Conservation (phyloP, 768 basidiomycete genomes). For the Daedaleopsis nitida region DNA sequence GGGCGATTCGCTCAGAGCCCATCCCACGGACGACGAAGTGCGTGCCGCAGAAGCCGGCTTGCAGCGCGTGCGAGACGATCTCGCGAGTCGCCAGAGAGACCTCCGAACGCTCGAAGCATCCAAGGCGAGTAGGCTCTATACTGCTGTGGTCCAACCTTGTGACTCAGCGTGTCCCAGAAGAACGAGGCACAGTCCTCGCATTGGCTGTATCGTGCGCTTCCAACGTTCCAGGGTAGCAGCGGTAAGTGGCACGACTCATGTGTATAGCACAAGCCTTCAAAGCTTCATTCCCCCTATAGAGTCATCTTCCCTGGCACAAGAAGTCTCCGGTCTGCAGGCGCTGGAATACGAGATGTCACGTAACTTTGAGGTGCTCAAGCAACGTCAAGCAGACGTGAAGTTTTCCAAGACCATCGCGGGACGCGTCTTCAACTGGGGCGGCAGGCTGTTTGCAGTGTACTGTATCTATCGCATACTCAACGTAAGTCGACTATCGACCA, state of each 20-base stretch:
- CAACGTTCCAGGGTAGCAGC: slow-evolving; percentile 52
- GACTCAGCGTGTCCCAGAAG: slow-evolving; percentile 7
- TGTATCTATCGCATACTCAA: slow-evolving; percentile 63
- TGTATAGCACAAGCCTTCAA: background rate
- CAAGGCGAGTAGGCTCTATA: slow-evolving; percentile 22
- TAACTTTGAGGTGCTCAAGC: slow-evolving; percentile 53
- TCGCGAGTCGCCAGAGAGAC: slow-evolving; percentile 42
- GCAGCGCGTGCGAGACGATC: slow-evolving; percentile 59
- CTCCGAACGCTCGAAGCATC: slow-evolving; percentile 33
- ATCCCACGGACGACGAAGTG: slow-evolving; percentile 54
- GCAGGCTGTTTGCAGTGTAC: slow-evolving; percentile 64
- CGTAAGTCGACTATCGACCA: slow-evolving; percentile 47
- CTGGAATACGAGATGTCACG: slow-evolving; percentile 69
- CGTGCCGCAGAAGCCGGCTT: slow-evolving; percentile 59
- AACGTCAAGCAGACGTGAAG: slow-evolving; percentile 48
- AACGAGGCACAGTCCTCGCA: slow-evolving; percentile 17
- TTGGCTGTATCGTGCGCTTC: slow-evolving; percentile 54
- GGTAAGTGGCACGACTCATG: slow-evolving; percentile 15
- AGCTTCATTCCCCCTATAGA: slow-evolving; percentile 30
- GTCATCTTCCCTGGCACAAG: slow-evolving; percentile 45
- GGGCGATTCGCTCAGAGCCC: slow-evolving; percentile 3
- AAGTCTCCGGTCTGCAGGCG: slow-evolving; percentile 64
- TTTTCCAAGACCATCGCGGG: slow-evolving; percentile 61
- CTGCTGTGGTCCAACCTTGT: background rate
- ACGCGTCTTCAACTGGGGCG: slow-evolving; percentile 45